These are phyloP conservation scores for Catharanthus roseus DNA, from an alignment of 257 asterid species.

Conservation along the genomic window DNA sequence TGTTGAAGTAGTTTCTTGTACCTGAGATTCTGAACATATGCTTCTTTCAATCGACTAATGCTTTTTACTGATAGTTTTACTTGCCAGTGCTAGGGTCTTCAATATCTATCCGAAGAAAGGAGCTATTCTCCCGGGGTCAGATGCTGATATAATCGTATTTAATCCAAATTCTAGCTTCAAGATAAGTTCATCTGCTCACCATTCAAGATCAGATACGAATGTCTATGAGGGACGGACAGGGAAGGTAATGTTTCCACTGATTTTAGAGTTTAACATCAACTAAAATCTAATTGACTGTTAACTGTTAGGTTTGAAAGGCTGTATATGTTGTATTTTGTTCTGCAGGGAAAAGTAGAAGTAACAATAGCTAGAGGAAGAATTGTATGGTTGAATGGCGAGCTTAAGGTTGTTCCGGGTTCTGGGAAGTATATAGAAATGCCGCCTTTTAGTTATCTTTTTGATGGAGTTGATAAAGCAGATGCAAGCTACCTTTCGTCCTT, in stretches of 20 bases:
- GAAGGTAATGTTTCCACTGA: constrained; percentile 40
- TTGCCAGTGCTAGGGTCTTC: constrained; percentile 79
- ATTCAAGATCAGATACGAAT: constrained; percentile 79
- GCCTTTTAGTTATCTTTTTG: constrained; percentile 74
- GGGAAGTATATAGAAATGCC: constrained; percentile 78
- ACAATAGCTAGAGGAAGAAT: constrained; percentile 86
- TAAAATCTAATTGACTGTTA: not conserved
- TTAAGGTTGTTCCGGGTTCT: constrained; percentile 58
- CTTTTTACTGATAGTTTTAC: not conserved
- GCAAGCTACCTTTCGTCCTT: constrained; percentile 51
- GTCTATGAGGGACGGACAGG: constrained; percentile 85
- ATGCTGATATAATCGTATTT: constrained; percentile 84
- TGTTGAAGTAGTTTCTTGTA: not conserved
- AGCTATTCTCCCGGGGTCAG: constrained; percentile 85
- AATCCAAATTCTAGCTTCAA: constrained; percentile 82
- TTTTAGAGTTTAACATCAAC: no score
- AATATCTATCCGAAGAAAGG: constrained; percentile 95
- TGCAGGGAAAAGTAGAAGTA: constrained; percentile 86
- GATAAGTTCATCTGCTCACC: constrained; percentile 74
- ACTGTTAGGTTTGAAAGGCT: not conserved
- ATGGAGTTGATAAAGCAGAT: constrained; percentile 61
- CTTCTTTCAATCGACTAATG: not conserved
- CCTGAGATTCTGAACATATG: not conserved
- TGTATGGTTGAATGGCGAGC: constrained; percentile 78
- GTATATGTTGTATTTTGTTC: not conserved